These are phyloP conservation scores for Mycosphaerelloides madeirae DNA, from an alignment of 2,329 filamentous ascomycete species.

Conservation along the genomic window DNA sequence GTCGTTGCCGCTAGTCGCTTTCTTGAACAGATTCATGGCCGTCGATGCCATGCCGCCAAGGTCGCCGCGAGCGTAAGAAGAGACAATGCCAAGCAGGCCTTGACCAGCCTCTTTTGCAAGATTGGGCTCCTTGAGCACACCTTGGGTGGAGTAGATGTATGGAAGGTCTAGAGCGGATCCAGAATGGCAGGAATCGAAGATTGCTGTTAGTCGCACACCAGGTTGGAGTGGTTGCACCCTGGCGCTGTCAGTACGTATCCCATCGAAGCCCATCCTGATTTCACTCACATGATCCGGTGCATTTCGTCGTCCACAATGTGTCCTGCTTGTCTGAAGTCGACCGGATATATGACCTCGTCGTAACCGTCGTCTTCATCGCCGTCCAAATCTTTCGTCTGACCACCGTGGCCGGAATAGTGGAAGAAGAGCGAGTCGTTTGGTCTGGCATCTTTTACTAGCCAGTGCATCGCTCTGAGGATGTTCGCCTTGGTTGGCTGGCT, in stretches of 20 bases:
- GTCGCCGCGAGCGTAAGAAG: slow-evolving; percentile 77
- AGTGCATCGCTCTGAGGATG: slow-evolving; percentile 93
- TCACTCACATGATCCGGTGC: slow-evolving; percentile 61
- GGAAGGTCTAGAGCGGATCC: slow-evolving; percentile 72
- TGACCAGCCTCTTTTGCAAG: slow-evolving; percentile 73
- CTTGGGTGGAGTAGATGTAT: slow-evolving; percentile 76
- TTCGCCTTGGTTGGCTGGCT: slow-evolving; percentile 95
- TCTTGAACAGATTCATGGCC: slow-evolving; percentile 82
- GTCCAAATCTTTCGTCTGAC: slow-evolving; percentile 74
- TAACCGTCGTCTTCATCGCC: slow-evolving; percentile 78
- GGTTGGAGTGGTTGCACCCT: slow-evolving; percentile 68
- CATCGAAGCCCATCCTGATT: not conserved
- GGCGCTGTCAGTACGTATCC: slow-evolving; percentile 14
- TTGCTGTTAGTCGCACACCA: slow-evolving; percentile 77
- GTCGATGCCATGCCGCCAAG: slow-evolving; percentile 73
- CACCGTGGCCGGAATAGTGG: slow-evolving; percentile 87
- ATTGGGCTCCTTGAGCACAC: slow-evolving; percentile 75
- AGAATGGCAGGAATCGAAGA: slow-evolving; percentile 78
- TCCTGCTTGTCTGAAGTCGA: slow-evolving; percentile 73
- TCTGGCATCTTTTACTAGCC: slow-evolving; percentile 88
- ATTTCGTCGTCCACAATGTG: slow-evolving; percentile 82
- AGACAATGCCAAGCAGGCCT: slow-evolving; percentile 66
- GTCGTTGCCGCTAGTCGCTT: slow-evolving; percentile 73
- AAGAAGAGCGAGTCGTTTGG: slow-evolving; percentile 96
- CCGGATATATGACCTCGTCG: slow-evolving; percentile 79